A percentile compares a stretch with the other conserved stretches of the same genome.
Conservation (phyloP, 352 stramenopile species). For the Phytophthora pistaciae region DNA sequence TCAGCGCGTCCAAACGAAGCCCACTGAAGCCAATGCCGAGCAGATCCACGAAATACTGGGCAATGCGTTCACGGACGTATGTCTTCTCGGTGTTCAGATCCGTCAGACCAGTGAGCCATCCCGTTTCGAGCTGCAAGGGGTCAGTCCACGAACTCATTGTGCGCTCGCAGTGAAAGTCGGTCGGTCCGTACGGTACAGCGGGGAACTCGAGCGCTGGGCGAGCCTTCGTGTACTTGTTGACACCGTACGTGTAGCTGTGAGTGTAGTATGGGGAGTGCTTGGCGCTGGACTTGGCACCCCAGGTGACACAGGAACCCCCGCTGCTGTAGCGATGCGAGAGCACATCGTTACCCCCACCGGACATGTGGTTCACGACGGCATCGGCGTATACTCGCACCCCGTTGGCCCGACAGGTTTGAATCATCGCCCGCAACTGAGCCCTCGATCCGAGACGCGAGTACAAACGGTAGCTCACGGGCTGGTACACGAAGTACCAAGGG, state of each 20-base stretch:
- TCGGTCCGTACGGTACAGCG: slow-evolving; percentile 60
- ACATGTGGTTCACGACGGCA: slow-evolving; percentile 74
- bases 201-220: slow-evolving; percentile 66
- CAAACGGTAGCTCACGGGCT: slow-evolving; percentile 72
- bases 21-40: slow-evolving; percentile 75
- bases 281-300: slow-evolving; percentile 47
- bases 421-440: slow-evolving; percentile 62
- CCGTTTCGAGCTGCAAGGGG: slow-evolving; percentile 41
- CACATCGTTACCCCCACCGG: slow-evolving; percentile 54
- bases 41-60: slow-evolving; percentile 78
- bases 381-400: slow-evolving; percentile 72
- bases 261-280: slow-evolving; percentile 60
- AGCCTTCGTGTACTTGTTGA: slow-evolving; percentile 53
- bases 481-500: slow-evolving; percentile 78
- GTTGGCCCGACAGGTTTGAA: slow-evolving; percentile 70
- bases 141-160: slow-evolving; percentile 49
- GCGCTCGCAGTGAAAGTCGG: slow-evolving; percentile 75
- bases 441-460: slow-evolving; percentile 65
- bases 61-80: slow-evolving; percentile 69
- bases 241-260: slow-evolving; percentile 48
- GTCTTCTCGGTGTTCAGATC: slow-evolving; percentile 72
- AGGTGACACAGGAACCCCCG: slow-evolving; percentile 37
- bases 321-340: slow-evolving; percentile 40
- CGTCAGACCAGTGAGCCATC: slow-evolving; percentile 54
- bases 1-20: slow-evolving; percentile 71